Conservation (phyloP, 176 grass and related monocot genomes). For the Juncus inflexus region DNA sequence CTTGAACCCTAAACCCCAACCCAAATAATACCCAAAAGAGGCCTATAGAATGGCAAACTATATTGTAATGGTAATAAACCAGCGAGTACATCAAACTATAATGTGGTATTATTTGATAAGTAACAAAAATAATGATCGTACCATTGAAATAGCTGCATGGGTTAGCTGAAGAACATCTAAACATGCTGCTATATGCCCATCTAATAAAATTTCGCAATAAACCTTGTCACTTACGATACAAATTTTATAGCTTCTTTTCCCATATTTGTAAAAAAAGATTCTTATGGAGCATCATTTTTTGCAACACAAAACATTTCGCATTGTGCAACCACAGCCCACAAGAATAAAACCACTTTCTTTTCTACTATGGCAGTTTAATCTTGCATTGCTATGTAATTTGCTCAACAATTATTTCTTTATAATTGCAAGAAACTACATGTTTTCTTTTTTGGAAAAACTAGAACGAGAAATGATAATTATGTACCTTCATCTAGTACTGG, state of each 20-base stretch:
- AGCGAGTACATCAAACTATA: too few species aligned
- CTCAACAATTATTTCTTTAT: background rate
- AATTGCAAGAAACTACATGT: background rate
- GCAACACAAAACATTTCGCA: background rate
- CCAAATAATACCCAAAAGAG: too few species aligned
- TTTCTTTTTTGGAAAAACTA: background rate
- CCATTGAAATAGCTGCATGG: conserved; percentile 72
- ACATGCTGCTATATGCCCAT: conserved; percentile 55
- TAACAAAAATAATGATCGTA: conserved; percentile 14
- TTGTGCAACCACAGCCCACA: background rate
- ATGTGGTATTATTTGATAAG: too few species aligned
- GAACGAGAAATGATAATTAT: conserved; percentile 1
- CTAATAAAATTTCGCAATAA: conserved; percentile 34
- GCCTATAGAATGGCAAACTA: too few species aligned
- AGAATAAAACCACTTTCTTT: background rate
- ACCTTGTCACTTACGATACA: background rate
- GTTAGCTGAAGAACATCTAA: conserved; percentile 76
- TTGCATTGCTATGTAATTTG: background rate
- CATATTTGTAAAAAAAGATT: conserved; percentile 1
- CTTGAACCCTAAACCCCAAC: too few species aligned
- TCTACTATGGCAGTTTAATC: background rate
- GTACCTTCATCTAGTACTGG: conserved; percentile 68
- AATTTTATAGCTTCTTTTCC: conserved; percentile 6
- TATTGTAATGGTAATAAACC: too few species aligned
- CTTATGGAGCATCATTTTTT: background rate